These are phyloP conservation scores for Neohortaea acidophila DNA, from an alignment of 495 filamentous ascomycete species.

Conservation along the genomic window DNA sequence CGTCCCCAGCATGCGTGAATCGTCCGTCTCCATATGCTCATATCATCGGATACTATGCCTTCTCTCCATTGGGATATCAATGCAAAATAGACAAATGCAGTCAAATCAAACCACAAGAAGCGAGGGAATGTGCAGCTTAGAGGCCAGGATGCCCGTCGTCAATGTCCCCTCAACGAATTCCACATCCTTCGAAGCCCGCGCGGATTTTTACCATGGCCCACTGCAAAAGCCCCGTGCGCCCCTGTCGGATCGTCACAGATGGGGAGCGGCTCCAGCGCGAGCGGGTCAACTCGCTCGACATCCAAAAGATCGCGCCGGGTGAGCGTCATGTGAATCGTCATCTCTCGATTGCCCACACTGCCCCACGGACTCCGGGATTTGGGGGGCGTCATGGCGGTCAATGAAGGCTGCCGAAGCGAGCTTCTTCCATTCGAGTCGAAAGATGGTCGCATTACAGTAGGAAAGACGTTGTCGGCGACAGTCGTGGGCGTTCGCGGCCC, in stretches of 20 bases:
- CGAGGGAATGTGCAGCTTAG: too few relatives aligned
- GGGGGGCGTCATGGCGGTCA: slow-evolving; percentile 7
- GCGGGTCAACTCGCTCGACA: slow-evolving; percentile 26
- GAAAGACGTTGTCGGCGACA: not conserved
- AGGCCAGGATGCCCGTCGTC: too few relatives aligned
- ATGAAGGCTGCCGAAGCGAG: slow-evolving; percentile 1
- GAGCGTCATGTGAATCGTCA: slow-evolving; percentile 90
- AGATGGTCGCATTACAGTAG: slow-evolving; percentile 1
- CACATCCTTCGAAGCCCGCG: slow-evolving; percentile 42
- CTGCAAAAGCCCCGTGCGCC: slow-evolving; percentile 26
- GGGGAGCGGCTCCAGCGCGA: slow-evolving; percentile 38
- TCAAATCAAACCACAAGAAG: too few relatives aligned
- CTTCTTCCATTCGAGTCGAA: slow-evolving; percentile 6
- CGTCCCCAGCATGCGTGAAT: too few relatives aligned
- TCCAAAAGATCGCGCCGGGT: slow-evolving; percentile 61
- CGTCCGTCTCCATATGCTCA: too few relatives aligned
- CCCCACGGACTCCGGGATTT: slow-evolving; percentile 23
- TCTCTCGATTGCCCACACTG: slow-evolving; percentile 51
- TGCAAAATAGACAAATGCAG: too few relatives aligned
- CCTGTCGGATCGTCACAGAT: slow-evolving; percentile 31
- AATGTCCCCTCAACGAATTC: slow-evolving; percentile 27
- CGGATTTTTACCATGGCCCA: slow-evolving; percentile 27
- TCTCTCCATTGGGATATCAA: too few relatives aligned
- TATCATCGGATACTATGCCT: too few relatives aligned
- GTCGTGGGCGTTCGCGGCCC: slow-evolving; percentile 5